Base-by-base conservation (phyloP, 305 asterid genomes). In the Solanum hybrid region DNA sequence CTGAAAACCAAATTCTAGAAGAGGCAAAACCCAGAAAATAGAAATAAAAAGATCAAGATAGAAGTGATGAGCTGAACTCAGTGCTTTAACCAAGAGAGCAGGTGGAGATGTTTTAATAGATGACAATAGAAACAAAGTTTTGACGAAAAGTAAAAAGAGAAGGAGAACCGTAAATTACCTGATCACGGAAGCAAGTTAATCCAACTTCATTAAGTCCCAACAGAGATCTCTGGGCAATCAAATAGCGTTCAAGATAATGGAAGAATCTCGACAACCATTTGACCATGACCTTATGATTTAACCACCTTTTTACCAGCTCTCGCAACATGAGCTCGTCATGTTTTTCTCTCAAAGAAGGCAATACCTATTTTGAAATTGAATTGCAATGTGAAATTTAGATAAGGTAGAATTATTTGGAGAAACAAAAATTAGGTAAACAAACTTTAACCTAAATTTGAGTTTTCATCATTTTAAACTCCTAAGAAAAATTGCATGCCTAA, bases 251-350 rank as follows among this genome's bases (percentile, higher is more conserved):
- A 81, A 96, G 98, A 91, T 96, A 96, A 90, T 89, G 91, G 91
- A 96, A 96, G 94, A 95, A 96, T 87, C 97, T 91, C 6, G 98
- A 96, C 86, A 96, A 94, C 98, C 98, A 96, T 86, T 95, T 94
- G 86, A 96, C 98, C 98, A 96, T 96, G 92, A 96, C 79, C 92
- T 95, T 96, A 88, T 96, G 98, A 92, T 96, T 96, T 73, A 82
- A 91, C 98, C 98, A 96, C 92, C 98, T 92, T 91, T 94, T 90
- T 64, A 96, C 98, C 9, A 96, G 95, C 91, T 95, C 98, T 89
- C 95, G 95, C 93, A 96, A 86, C 98, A 96, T 92, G 92, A 94
- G 94, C 90, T 95, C 98, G 19, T 95, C 98, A 90, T 96, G 98
- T 90, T 94, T 96, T 92, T 96, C 98, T 92, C 93, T 94, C 80